These are phyloP conservation scores for Letharia lupina DNA, from an alignment of 495 filamentous ascomycete species.

Conservation along the genomic window DNA sequence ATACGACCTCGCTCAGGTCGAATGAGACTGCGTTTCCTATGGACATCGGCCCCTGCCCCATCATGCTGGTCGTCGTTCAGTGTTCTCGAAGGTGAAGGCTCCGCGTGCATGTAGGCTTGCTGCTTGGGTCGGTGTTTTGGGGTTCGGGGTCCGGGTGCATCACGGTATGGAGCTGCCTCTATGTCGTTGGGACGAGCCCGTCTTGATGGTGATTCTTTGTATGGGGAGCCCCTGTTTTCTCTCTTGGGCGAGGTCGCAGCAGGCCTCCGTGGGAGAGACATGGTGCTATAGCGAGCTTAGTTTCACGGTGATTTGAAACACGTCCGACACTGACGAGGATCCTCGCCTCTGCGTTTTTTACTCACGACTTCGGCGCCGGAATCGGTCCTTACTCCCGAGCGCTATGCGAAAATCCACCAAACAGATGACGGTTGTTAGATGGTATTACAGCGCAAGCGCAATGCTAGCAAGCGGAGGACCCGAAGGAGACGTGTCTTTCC, in stretches of 20 bases:
- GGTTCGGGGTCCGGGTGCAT: conserved; percentile 34
- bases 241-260: conserved; percentile 48
- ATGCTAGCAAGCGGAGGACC: neutral
- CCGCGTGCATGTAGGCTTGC: conserved; percentile 23
- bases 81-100: conserved; percentile 23
- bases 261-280: conserved; percentile 64
- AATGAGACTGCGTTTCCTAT: conserved; percentile 75
- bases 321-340: neutral
- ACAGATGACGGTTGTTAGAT: neutral
- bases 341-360: neutral
- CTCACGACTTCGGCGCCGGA: neutral
- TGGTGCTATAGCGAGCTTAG: conserved; percentile 25
- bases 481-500: neutral
- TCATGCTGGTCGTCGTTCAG: conserved; percentile 28
- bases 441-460: neutral
- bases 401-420: neutral
- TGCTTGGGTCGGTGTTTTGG: conserved; percentile 26
- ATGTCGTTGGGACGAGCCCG: conserved; percentile 54
- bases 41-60: conserved; percentile 39
- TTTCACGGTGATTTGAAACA: neutral
- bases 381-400: neutral
- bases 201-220: conserved; percentile 61
- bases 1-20: conserved; percentile 79
- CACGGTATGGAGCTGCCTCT: conserved; percentile 49
- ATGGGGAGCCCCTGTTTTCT: conserved; percentile 46